Evolutionary conservation across 2,329 filamentous ascomycete species (phyloP), one percentile per base, ranked within the genome.

Genomic region (Beauveria rudraprayagi): DNA sequence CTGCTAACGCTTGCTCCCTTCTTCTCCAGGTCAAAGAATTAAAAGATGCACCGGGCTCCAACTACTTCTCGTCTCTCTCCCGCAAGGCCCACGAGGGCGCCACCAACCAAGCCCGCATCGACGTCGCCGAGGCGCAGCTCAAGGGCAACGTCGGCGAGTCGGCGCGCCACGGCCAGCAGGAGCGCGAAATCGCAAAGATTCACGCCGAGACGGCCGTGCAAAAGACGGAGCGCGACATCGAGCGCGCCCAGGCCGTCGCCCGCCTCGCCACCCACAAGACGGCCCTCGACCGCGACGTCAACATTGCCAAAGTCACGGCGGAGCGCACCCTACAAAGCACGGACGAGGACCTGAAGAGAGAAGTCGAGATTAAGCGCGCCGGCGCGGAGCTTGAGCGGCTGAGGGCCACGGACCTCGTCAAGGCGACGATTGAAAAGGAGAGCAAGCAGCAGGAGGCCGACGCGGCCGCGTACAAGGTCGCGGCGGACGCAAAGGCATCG

Each of bases 121-220:
- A 89, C 68, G 87, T 87, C 3, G 83, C 84, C 51, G 83, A 85
- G 61, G 84, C 84, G 8, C 82, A 84, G 67, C 78, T 84, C 67
- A 80, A 80, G 56, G 89, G 88, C 68, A 88, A 87, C 66, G 87
- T 91, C 16, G 89, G 88, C 62, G 90, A 94, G 73, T 86, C 90
- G 26, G 81, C 91, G 71, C 88, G 90, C 68, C 84, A 86, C 69
- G 91, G 91, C 65, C 83, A 90, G 68, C 89, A 92, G 64, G 91
- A 94, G 71, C 89, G 92, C 60, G 88, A 92, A 69, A 89, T 95
- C 47, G 90, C 90, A 67, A 93, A 92, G 78, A 95, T 95, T 75
- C 85, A 92, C 72, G 90, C 91, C 65, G 86, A 91, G 67, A 95
- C 91, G 1, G 90, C 90, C 1, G 89, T 94, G 1, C 83, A 90